Percentiles rank a stretch among this genome's conserved stretches.
Conservation (phyloP, 1,139 yeast species). For the Suzukiozyma palmioleophila region DNA sequence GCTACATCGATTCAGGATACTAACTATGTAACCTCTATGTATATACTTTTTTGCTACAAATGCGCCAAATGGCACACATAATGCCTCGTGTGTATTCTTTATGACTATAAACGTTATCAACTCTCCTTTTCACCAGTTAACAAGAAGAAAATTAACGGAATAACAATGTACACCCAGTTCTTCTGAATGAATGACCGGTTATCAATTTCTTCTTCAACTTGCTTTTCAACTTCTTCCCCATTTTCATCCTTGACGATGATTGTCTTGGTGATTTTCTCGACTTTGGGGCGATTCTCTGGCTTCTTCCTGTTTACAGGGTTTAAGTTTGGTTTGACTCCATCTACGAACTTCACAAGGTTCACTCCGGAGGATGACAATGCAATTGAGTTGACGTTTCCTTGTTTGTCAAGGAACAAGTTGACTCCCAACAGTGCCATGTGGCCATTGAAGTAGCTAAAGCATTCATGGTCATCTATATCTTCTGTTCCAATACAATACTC, state of each 20-base stretch:
- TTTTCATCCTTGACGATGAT: slow-evolving; percentile 16
- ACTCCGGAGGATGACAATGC: slow-evolving; percentile 12
- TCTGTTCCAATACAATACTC: slow-evolving; percentile 31
- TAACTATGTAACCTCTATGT: no score
- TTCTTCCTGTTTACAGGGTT: slow-evolving; percentile 16
- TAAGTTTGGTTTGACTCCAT: slow-evolving; percentile 26
- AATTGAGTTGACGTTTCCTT: slow-evolving; percentile 13
- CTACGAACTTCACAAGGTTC: slow-evolving; percentile 6
- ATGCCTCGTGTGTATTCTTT: not conserved
- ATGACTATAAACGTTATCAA: not conserved
- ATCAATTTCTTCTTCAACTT: slow-evolving; percentile 23
- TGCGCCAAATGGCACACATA: not conserved
- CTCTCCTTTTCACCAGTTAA: slow-evolving; percentile 22
- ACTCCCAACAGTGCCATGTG: slow-evolving; percentile 11
- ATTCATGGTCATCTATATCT: slow-evolving; percentile 24
- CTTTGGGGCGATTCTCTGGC: slow-evolving; percentile 7
- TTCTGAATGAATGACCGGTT: slow-evolving; percentile 49
- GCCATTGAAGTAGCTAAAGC: slow-evolving; percentile 22
- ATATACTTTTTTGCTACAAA: no score
- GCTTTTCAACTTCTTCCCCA: slow-evolving; percentile 25
- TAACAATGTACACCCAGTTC: slow-evolving; percentile 50
- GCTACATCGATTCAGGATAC: no score
- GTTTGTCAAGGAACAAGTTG: slow-evolving; percentile 12
- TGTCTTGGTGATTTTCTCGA: slow-evolving; percentile 7
- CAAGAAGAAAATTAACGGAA: slow-evolving; percentile 36